Evolutionary conservation across 2,329 filamentous ascomycete species (phyloP).

Genomic region (Periconia macrospinosa): DNA sequence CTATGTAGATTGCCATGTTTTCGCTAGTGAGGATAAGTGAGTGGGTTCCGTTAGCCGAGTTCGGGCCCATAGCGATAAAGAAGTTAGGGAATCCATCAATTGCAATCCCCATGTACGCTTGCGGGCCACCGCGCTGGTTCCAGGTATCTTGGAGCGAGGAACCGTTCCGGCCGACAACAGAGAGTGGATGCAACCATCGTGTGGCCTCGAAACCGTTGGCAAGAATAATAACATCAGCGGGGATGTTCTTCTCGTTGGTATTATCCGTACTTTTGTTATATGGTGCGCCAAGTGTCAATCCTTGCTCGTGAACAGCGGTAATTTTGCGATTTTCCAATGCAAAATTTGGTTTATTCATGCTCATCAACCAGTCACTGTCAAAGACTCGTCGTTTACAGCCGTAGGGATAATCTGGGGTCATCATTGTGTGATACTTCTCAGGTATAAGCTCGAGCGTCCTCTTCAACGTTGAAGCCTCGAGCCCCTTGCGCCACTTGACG

Average conservation of each 20-base stretch:
- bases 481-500: conserved; percentile 1
- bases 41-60: conserved; percentile 60
- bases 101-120: conserved; percentile 49
- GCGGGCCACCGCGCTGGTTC: conserved; percentile 29
- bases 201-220: conserved; percentile 42
- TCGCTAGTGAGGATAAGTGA: conserved; percentile 59
- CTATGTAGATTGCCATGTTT: conserved; percentile 57
- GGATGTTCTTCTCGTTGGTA: conserved; percentile 12
- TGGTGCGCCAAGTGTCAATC: neutral
- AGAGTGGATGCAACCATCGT: conserved; percentile 51
- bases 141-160: conserved; percentile 39
- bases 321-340: neutral
- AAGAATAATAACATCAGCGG: conserved; percentile 8
- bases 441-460: conserved; percentile 1
- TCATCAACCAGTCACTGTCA: conserved; percentile 17
- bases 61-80: conserved; percentile 61
- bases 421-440: conserved; percentile 18
- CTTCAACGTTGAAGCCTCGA: neutral
- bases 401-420: conserved; percentile 20
- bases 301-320: neutral
- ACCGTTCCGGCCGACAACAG: conserved; percentile 50
- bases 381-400: conserved; percentile 38
- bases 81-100: conserved; percentile 57
- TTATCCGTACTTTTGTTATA: conserved; percentile 15
- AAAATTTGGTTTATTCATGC: conserved; percentile 8